Conservation (phyloP, 352 stramenopile species). For the Pythium phragmiticola region DNA sequence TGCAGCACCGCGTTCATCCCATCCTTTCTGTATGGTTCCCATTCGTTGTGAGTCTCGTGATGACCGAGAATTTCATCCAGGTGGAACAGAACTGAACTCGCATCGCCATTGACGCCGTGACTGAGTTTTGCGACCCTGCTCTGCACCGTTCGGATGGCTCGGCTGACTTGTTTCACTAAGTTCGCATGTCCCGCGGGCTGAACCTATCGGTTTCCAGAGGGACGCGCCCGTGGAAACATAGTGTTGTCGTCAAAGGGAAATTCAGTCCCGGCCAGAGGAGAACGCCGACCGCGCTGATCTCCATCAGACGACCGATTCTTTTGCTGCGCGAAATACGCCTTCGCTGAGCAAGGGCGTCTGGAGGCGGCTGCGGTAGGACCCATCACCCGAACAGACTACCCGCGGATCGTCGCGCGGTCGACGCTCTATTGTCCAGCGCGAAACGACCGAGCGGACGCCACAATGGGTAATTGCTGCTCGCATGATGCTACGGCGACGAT, state of each 20-base stretch:
- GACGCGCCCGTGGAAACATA: slow-evolving; percentile 9
- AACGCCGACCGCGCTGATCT: background rate
- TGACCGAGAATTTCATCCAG: no score
- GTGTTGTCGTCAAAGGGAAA: slow-evolving; percentile 4
- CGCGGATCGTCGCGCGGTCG: background rate
- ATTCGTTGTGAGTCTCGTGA: no score
- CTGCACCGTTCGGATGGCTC: background rate
- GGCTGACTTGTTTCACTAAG: slow-evolving; percentile 11
- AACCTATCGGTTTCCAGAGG: slow-evolving; percentile 26
- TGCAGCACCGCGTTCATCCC: no score
- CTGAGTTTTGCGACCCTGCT: background rate
- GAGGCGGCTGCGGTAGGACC: background rate
- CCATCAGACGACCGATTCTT: background rate
- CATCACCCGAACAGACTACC: background rate
- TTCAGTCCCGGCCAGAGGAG: background rate
- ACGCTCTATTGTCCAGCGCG: background rate
- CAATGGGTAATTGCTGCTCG: slow-evolving; percentile 87
- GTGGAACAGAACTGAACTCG: no score
- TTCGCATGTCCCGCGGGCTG: slow-evolving; percentile 24
- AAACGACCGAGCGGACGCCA: background rate
- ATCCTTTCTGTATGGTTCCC: no score
- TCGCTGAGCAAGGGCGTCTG: background rate
- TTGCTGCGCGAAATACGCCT: background rate
- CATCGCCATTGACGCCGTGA: background rate
- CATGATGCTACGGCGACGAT: slow-evolving; percentile 46